Evolutionary conservation across 805 yeast genomes (phyloP).

Genomic region (Candida odintsovae): DNA sequence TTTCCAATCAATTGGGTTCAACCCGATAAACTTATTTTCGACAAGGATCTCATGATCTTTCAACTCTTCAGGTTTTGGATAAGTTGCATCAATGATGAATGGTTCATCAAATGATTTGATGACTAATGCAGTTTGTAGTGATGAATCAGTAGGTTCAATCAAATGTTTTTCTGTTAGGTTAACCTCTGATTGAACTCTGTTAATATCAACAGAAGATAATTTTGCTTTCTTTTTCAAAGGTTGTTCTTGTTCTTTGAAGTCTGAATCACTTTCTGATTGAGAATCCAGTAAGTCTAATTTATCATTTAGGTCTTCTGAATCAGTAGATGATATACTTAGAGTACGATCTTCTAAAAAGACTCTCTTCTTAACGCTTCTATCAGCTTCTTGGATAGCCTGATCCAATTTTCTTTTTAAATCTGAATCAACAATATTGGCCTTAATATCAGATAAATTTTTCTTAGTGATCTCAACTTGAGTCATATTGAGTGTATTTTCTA

Average conservation of each 20-base stretch:
- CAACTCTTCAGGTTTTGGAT: constrained; percentile 21
- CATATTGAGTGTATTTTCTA: background rate
- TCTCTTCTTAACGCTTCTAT: background rate
- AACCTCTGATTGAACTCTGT: constrained; percentile 6
- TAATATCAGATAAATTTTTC: background rate
- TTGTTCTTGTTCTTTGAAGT: constrained; percentile 1
- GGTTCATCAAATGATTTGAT: constrained; percentile 24
- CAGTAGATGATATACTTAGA: constrained; percentile 17
- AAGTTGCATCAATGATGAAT: constrained; percentile 12
- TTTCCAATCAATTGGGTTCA: constrained; percentile 47
- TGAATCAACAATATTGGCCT: background rate
- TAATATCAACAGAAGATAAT: background rate
- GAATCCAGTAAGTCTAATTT: constrained; percentile 9
- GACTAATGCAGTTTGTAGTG: constrained; percentile 20
- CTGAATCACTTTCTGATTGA: constrained; percentile 5
- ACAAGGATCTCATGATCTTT: constrained; percentile 26
- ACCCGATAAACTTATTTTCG: constrained; percentile 32
- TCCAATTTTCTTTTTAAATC: constrained; percentile 16
- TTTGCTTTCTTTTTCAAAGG: constrained; percentile 3
- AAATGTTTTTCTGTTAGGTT: constrained; percentile 10
- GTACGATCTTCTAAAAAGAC: constrained; percentile 15
- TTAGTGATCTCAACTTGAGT: constrained; percentile 1
- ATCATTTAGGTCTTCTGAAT: constrained; percentile 16
- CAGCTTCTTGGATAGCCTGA: background rate
- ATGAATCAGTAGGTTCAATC: constrained; percentile 9